Evolutionary conservation across 257 asterid species (phyloP), one percentile per base, ranked within the genome.

Genomic region (Solanum rostratum): DNA sequence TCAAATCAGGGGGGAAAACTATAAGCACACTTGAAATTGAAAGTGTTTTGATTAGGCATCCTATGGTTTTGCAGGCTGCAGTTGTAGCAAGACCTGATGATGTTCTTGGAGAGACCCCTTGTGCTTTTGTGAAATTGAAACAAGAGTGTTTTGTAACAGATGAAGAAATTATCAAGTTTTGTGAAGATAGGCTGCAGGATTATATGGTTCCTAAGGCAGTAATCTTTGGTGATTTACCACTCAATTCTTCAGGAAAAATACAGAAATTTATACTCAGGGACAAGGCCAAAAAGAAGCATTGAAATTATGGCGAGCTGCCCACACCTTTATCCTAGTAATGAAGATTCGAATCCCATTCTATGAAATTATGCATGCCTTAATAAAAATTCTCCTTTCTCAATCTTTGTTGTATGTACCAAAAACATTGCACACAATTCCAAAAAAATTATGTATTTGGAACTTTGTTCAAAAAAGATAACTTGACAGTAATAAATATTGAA

Each of bases 121-220:
- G 94, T 80, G 98, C 97, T 1, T 92, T 95, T 81, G 94, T 92
- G 90, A 93, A 90, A 54, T 79, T 93, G 52, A 93, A 91, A 86
- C 89, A 91, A 15, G 96, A 92, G 5, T 84, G 70, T 46, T 53
- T 8, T 59, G 86, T 71, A 1, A 87, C 74, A 10, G 85, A 84
- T 16, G 89, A 86, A 78, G 97, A 92, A 30, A 89, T 94, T 16
- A 89, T 92, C 69, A 81, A 80, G 41, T 88, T 90, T 66, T 91
- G 98, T 85, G 84, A 90, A 2, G 88, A 76, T 10, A 82, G 45
- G 80, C 82, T 94, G 83, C 93, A 95, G 1, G 90, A 41, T 80
- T 85, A 81, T 78, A 94, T 92, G 98, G 92, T 86, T 15, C 98
- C 98, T 4, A 82, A 84, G 30, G 87, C 85, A 3, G 90, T 93